A percentile compares a stretch with the other conserved stretches of the same genome.
Evolutionary conservation across 116 monocot genomes (phyloP).

Genomic region (Thalassia testudinum): DNA sequence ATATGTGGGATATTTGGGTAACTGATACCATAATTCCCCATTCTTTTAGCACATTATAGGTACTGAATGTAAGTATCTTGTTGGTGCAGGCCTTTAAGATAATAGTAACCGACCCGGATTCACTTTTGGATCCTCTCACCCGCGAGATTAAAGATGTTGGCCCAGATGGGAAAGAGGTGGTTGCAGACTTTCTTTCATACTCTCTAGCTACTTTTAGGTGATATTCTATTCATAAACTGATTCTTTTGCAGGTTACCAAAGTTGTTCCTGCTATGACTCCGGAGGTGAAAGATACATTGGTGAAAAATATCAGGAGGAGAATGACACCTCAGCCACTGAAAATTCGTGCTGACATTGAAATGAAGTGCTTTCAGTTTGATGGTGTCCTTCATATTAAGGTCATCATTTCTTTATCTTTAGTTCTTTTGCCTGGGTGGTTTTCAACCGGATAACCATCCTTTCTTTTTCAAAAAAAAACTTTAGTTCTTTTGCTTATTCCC

Average conservation of each 20-base stretch:
- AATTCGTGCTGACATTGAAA: conserved; percentile 90
- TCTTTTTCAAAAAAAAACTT: no score
- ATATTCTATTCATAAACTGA: neutral
- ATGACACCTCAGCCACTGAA: conserved; percentile 98
- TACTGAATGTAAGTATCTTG: neutral
- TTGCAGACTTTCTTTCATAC: neutral
- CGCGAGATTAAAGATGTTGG: conserved; percentile 71
- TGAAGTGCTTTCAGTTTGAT: conserved; percentile 95
- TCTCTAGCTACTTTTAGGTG: neutral
- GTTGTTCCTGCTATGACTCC: conserved; percentile 60
- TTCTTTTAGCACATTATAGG: neutral
- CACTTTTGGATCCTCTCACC: conserved; percentile 53
- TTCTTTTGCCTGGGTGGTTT: neutral
- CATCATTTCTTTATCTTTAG: neutral
- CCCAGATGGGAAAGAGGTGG: conserved; percentile 77
- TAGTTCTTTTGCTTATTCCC: no score
- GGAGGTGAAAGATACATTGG: conserved; percentile 75
- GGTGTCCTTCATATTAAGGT: conserved; percentile 99
- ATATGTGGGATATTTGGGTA: neutral
- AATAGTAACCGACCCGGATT: conserved; percentile 74
- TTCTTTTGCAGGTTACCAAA: conserved; percentile 40
- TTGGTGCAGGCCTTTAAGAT: conserved; percentile 62
- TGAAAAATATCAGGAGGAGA: conserved; percentile 89
- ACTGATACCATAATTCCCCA: neutral
- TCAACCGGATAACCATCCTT: no score